Evolutionary conservation across 2,329 filamentous ascomycete genomes (phyloP), one percentile per base, ranked within the genome.

Genomic region (Microdochium bolleyi): DNA sequence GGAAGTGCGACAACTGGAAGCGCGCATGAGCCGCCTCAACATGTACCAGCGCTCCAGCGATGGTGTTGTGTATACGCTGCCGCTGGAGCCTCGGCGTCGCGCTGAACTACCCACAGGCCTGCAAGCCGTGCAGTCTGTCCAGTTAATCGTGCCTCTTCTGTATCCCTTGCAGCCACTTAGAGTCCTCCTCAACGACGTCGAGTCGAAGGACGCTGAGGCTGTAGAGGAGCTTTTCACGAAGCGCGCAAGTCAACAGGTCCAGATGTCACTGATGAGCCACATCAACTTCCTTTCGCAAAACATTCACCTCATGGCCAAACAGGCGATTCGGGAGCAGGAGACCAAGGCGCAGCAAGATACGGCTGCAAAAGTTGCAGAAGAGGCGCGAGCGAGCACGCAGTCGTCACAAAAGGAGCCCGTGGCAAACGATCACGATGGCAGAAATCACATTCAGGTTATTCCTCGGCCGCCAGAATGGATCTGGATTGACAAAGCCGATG

Each of bases 381-480:
- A 55, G 3, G 53, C 60, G 16, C 50, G 30, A 1, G 44, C 53
- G 1, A 53, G 62, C 24, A 51, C 60, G 5, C 52, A 54, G n/a
- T 32, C 56, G 8, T 55, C 52, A 54, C 51, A 52, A 27, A 57
- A 62, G 7, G 53, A 56, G 10, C 54, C 64, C 24, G 60, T 58
- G 9, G 56, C 64, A 13, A 56, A 55, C 0, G 44, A 61, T 16
- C 63, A 64, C 9, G 70, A 73, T 48, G 83, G 81, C 25, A 80
- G 77, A 53, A 76, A 77, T 32, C 88, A 92, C 61, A 71, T 94
- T 49, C 79, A 85, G 55, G 71, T 87, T 54, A 89, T 94, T 51
- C 80, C 87, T 11, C 77, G 88, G 8, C 89, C 89, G 10, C 87
- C 87, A 0, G 89, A 95, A 67, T 95, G 89, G 89, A 68, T 68